These are phyloP conservation scores for Lepidopterella palustris DNA, from an alignment of 495 filamentous ascomycete genomes.

Conservation along the genomic window DNA sequence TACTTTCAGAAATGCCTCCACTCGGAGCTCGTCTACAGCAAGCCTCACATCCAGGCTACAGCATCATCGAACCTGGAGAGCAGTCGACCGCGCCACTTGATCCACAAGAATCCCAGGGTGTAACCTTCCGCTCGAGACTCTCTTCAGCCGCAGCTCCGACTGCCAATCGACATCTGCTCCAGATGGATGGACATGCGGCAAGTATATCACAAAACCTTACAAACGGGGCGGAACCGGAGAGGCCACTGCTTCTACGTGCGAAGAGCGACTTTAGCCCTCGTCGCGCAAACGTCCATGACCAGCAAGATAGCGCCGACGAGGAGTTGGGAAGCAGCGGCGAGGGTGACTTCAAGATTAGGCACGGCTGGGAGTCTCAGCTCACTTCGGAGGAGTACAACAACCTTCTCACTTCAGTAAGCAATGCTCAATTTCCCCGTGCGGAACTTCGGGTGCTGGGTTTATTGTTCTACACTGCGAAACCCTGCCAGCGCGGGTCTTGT, in stretches of 20 bases:
- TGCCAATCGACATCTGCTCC: conserved; percentile 6
- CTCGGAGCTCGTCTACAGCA: conserved; percentile 15
- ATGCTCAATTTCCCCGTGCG: too few species aligned
- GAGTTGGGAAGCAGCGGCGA: conserved; percentile 26
- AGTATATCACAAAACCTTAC: conserved; percentile 2
- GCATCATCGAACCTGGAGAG: conserved; percentile 7
- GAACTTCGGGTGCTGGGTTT: too few species aligned
- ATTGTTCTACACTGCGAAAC: too few species aligned
- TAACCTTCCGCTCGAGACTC: conserved; percentile 13
- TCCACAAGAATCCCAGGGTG: conserved; percentile 2
- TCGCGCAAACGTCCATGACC: not conserved
- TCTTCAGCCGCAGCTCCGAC: conserved; percentile 1
- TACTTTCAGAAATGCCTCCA: conserved; percentile 17
- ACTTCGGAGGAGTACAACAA: conserved; percentile 52
- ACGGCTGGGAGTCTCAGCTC: conserved; percentile 66
- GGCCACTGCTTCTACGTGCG: conserved; percentile 57
- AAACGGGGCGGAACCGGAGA: not conserved
- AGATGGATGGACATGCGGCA: conserved; percentile 14
- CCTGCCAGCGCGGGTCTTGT: too few species aligned
- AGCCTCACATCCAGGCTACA: not conserved
- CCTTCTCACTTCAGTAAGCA: conserved; percentile 53
- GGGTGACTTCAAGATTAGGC: conserved; percentile 42
- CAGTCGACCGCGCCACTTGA: conserved; percentile 6
- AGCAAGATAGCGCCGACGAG: conserved; percentile 20
- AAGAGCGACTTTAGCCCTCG: conserved; percentile 64